Evolutionary conservation across 2,329 filamentous ascomycete genomes (phyloP), one percentile per base, ranked within the genome.

Genomic region (Gaeumannomyces tritici): DNA sequence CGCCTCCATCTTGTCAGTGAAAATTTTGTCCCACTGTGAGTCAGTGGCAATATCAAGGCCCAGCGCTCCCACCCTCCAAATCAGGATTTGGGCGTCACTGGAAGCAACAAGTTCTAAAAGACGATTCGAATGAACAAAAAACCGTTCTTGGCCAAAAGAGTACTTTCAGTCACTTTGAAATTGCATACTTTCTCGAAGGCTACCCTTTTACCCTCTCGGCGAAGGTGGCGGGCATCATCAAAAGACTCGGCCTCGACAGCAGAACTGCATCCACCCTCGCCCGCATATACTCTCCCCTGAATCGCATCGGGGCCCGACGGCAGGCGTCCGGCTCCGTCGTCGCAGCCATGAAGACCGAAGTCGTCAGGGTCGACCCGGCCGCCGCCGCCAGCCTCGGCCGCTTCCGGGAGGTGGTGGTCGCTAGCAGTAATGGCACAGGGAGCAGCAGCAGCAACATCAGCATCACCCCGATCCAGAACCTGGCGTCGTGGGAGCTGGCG

Each of bases 401-500:
- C 27, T 69, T 66, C 59, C 63, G 60, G 42, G 51, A 63, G 24
- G 11, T 35, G 18, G 18, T 21, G 13, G 21, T 28, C 8, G 47
- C 47, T 15, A 26, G 55, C 55, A 56, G 28, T 7, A 12, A 26
- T 26, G 13, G 13, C n/a, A 24, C 26, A 15, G 24, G 1, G 11
- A 51, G 42, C 42, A 56, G 27, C 27, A 29, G 55, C 12, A 56
- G 24, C 55, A 56, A 15, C 24, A 56, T 3, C 11, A 27, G 28
- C 2, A 67, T 66, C 59, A 62, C 54, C n/a, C 69, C 66, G 57
- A 63, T 58, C 35, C 42, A 55, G 42, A 42, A 61, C 15, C 62
- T 69, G 13, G 73, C 77, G 59, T 73, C 70, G 63, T 83, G 80
- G 80, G 70, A 75, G 35, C 67, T 80, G 31, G 12, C 8, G 31